Conservation (phyloP, 139 green algal genomes). For the Dunaliella primolecta region DNA sequence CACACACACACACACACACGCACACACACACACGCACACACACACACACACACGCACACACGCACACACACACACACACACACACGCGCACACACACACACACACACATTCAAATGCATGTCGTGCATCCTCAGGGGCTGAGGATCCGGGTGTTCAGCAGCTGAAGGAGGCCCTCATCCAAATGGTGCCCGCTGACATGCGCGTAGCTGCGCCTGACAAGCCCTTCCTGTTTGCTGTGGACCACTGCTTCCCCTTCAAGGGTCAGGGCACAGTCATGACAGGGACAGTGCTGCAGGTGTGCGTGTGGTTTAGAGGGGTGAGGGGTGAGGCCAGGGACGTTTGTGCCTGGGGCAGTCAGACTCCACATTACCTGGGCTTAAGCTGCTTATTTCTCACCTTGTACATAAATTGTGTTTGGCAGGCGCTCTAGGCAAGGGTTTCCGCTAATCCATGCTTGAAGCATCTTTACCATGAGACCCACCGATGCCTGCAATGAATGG, state of each 20-base stretch:
- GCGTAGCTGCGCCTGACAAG: neutral
- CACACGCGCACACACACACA: slow-evolving; percentile 4
- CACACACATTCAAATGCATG: neutral
- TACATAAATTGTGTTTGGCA: neutral
- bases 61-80: neutral
- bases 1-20: neutral
- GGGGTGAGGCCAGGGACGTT: no score
- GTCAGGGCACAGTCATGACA: slow-evolving; percentile 91
- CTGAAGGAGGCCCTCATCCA: slow-evolving; percentile 16
- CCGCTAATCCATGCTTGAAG: neutral
- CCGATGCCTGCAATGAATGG: no score
- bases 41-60: neutral
- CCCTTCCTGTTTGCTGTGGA: slow-evolving; percentile 90
- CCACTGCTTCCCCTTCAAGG: slow-evolving; percentile 93
- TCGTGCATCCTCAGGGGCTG: neutral
- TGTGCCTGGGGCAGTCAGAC: no score
- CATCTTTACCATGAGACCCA: neutral
- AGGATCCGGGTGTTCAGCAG: slow-evolving; percentile 9
- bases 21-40: neutral
- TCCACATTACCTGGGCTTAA: neutral
- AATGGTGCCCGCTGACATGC: slow-evolving; percentile 28
- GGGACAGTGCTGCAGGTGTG: slow-evolving; percentile 71
- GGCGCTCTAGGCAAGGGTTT: neutral
- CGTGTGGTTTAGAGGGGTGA: no score
- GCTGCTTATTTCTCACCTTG: neutral